Evolutionary conservation across 495 filamentous ascomycete species (phyloP), one percentile per base, ranked within the genome.

Genomic region (Penicillium diatomitis): DNA sequence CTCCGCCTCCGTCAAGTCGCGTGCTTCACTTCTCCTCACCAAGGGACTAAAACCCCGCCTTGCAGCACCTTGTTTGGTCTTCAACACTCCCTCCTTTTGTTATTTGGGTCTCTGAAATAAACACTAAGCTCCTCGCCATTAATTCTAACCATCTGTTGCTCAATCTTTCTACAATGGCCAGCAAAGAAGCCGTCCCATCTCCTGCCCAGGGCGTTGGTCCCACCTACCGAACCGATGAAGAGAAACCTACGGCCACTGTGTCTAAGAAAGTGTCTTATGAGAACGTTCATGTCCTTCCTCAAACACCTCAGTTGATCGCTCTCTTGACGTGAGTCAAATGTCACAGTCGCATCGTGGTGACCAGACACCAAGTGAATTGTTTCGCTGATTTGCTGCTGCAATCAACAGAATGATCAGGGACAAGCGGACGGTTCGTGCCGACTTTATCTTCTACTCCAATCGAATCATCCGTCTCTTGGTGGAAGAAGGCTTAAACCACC

Each of bases 401-500:
- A 47, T 20, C 45, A 45, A 57, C 56, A 98, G 91, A 51, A 96
- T 95, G 80, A 96, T 98, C 65, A 82, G 92, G 55, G 87, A 97
- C 64, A 85, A 83, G 68, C 77, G 84, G 54, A 98, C 94, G 6
- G 75, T 78, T 32, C 85, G 92, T 43, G 92, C 88, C 34, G 92
- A 97, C 68, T 98, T 97, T 67, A 95, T 98, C 58, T 98, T 98
- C 75, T 96, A 96, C 68, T 96, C 91, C 41, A 98, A 98, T 72
- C 82, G 92, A 53, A 97, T 98, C 62, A 97, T 97, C 61, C 88
- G 94, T 27, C 77, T 98, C n/a, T 78, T 98, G 8, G 94, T 98
- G 28, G 92, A 98, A 67, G 92, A 97, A 68, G 92, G 94, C 8
- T 75, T 98, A 33, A 98, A 98, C 67, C 92, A 98, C 67, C 81